Base-by-base conservation (phyloP, 805 yeast species). In the Metschnikowia cerradonensis region DNA sequence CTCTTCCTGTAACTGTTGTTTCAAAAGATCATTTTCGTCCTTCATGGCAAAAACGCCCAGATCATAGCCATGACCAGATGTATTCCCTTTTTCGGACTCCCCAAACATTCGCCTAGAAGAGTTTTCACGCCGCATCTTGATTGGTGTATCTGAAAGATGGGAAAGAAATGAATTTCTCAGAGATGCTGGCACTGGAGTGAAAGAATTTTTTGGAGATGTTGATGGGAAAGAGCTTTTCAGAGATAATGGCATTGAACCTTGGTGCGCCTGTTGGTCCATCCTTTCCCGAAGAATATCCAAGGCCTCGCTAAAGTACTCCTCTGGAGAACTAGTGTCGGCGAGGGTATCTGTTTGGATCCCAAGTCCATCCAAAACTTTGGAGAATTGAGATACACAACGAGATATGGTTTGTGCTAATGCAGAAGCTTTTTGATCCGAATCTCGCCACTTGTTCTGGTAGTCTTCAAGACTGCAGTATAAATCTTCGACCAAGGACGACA, bases 401-500 rank as follows among this genome's bases (percentile, higher is more conserved):
- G 39, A 17, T 17, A 55, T 49, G 4, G 48, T 36, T 8, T 48
- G 48, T 13, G 48, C 48, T 20, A 55, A 33, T 3, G 34, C 32
- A 4, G 47, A 34, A 1, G 52, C 54, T 22, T 51, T 46, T 23
- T 48, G 41, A 17, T 58, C 60, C 10, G 59, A 68, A 6, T 59
- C 64, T 14, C 64, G 57, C 43, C 73, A 56, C 44, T 66, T 67
- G 17, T 53, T 50, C 52, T 73, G 70, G 49, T 68, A 71, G 2
- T 56, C 58, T 49, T 71, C 76, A 26, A 73, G 58, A 49, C 63
- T 72, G 6, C 59, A 57, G 52, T 69, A 71, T 45, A 73, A 59
- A 45, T 73, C 77, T 46, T 72, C 70, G 46, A 73, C 70, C 22
- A 73, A 60, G 35, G 62, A 59, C 47, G 58, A 65, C 14, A 72